Base-by-base conservation (phyloP, 73 alveolate species). In the Paramecium caudatum region DNA sequence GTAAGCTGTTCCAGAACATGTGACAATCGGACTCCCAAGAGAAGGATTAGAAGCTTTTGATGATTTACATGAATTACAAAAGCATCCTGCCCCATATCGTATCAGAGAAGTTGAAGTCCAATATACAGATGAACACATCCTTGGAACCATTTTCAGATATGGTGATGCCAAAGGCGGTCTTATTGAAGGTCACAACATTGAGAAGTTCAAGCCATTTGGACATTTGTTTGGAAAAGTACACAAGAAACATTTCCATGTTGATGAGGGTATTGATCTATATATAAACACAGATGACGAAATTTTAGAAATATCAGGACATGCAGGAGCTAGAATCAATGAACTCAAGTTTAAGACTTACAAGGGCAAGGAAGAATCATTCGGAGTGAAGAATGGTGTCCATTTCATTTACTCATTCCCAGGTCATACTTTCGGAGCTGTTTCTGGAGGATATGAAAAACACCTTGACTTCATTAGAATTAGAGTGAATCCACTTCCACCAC, bases 201-300 rank as follows among this genome's bases (percentile, higher is more conserved):
- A 37, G 19, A 74, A 74, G 32, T 74, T 74, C 46, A 74, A 74
- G 88, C 88, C 88, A 6, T 74, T 74, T 45, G 88, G 88, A 19
- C 55, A 74, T 12, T 37, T 74, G 23, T 74, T 74, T 0, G 88
- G 88, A 10, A 8, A 74, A 21, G 88, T 74, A 13, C 88, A 74
- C 65, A 41, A 37, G 69, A 74, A 74, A 25, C 47, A 30, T 34
- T 74, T 74, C 65, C 17, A 74, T 2, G 21, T 74, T 3, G 88
- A 74, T 41, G 68, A 74, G 17, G 88, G 88, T 74, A 74, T 15
- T 74, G 8, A 19, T 37, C 1, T 12, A 32, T 27, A 41, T 15
- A 41, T 8, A 21, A 32, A 0, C 46, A 41, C n/a, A 74, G 88
- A 74, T 74, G 88, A 74, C 32, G 88, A 74, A 16, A 19, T 74